Conservation (phyloP, 352 stramenopile species). For the Aphanomyces astaci region DNA sequence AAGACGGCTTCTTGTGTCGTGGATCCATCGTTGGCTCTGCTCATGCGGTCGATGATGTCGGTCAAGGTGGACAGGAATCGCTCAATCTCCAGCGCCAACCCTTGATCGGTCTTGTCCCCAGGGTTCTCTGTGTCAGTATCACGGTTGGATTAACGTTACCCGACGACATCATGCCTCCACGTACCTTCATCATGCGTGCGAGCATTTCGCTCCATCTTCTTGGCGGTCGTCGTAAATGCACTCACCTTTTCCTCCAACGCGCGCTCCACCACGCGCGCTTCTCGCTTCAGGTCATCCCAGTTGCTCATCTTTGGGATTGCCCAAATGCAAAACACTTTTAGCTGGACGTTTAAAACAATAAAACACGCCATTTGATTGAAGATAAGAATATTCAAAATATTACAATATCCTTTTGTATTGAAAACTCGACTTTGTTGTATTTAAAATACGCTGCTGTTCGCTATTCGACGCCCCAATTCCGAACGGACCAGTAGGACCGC, state of each 20-base stretch:
- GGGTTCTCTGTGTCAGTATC: conserved; percentile 47
- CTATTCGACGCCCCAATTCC: not conserved
- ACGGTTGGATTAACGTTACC: too few species aligned
- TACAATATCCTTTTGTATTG: too few species aligned
- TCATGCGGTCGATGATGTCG: conserved; percentile 84
- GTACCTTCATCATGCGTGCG: conserved; percentile 59
- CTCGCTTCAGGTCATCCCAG: conserved; percentile 72
- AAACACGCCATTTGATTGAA: not conserved
- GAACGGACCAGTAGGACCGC: not conserved
- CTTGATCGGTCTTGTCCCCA: conserved; percentile 45
- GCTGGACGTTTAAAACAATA: too few species aligned
- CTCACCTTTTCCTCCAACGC: conserved; percentile 78
- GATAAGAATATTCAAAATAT: too few species aligned
- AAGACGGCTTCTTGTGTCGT: conserved; percentile 85
- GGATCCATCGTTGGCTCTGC: conserved; percentile 53
- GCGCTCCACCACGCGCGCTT: conserved; percentile 59
- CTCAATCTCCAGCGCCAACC: conserved; percentile 71
- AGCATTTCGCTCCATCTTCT: conserved; percentile 32
- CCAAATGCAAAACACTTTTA: not conserved
- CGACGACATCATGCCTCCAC: too few species aligned
- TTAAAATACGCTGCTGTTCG: not conserved
- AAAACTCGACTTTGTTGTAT: not conserved
- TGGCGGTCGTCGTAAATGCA: conserved; percentile 54
- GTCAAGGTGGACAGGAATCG: conserved; percentile 40
- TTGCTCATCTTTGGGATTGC: conserved; percentile 12